Percentiles rank a stretch among this genome's conserved stretches.
Conservation (phyloP, 306 rosid genomes). For the Cotoneaster glaucophyllus region DNA sequence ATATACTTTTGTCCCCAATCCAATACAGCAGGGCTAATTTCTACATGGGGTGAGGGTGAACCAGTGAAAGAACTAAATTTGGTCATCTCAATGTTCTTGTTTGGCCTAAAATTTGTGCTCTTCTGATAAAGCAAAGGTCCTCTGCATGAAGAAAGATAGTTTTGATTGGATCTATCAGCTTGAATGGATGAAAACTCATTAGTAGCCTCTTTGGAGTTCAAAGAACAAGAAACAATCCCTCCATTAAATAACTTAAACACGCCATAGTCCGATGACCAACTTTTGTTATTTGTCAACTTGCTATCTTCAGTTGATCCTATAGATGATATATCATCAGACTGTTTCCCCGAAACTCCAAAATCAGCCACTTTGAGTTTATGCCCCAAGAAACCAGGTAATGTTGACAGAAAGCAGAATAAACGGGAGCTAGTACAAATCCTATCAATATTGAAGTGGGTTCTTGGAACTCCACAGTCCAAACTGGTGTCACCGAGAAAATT, state of each 20-base stretch:
- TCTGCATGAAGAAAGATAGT: conserved; percentile 51
- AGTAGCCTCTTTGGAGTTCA: conserved; percentile 51
- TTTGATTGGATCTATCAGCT: conserved; percentile 31
- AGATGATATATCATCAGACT: conserved; percentile 29
- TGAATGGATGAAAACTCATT: conserved; percentile 42
- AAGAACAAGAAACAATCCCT: conserved; percentile 65
- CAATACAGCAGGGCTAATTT: conserved; percentile 60
- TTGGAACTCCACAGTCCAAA: conserved; percentile 25
- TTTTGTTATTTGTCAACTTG: conserved; percentile 40
- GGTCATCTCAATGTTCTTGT: conserved; percentile 34
- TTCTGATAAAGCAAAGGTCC: conserved; percentile 41
- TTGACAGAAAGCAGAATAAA: conserved; percentile 81
- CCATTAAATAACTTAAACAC: conserved; percentile 68
- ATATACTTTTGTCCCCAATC: conserved; percentile 71
- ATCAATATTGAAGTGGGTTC: conserved; percentile 23
- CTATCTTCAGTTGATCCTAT: conserved; percentile 42
- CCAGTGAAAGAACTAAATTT: conserved; percentile 41
- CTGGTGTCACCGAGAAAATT: conserved; percentile 26
- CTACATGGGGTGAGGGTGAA: conserved; percentile 48
- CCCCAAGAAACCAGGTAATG: conserved; percentile 46
- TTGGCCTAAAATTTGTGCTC: conserved; percentile 30
- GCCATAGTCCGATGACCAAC: conserved; percentile 77
- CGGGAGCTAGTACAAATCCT: conserved; percentile 48
- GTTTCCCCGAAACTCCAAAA: conserved; percentile 36
- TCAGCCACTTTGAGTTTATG: conserved; percentile 25